Base-by-base conservation (phyloP, 2,329 filamentous ascomycete species). In the Rhinocladiella similis region DNA sequence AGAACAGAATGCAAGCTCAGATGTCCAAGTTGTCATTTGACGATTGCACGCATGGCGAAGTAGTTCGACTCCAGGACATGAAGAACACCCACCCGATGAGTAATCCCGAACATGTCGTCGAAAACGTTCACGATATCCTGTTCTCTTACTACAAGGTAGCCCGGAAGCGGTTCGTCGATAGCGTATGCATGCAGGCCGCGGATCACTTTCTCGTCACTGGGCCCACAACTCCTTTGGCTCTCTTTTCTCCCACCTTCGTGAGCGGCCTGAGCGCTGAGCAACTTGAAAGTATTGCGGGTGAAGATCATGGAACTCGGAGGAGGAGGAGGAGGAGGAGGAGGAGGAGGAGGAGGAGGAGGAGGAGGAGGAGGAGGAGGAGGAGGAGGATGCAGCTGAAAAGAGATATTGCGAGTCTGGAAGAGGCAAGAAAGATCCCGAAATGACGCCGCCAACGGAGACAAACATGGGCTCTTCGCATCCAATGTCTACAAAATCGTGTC, bases 101-200 rank as follows among this genome's bases (percentile, higher is more conserved):
- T 53, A 77, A 75, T 49, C 67, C 69, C 0, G 65, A 76, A 3
- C 68, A 77, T 39, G 68, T 70, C 0, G 62, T 75, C 3, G 73
- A 80, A 33, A 77, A 84, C 9, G 79, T 89, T 3, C 82, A 87
- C 53, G 80, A 88, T 56, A 80, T 82, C 1, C 73, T 89, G 0
- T 68, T 75, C 25, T 75, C 79, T 1, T 89, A 86, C 68, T 89
- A 89, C 72, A 77, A 82, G 22, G 80, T 87, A 1, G 76, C 84
- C 0, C 75, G 74, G 12, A 81, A 82, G 64, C 79, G 84, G 0
- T 87, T 90, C 55, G 77, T 87, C 1, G 86, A 90, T 62, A 79
- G 75, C 2, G 68, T 90, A 1, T 84, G 77, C 64, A 78, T 80
- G 58, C 85, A 88, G 60, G 82, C 78, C 0, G 72, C 82, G 1